phyloP scores from a whole-genome alignment of 169 alveolate genomes.

The Nephromyces sp. region DNA sequence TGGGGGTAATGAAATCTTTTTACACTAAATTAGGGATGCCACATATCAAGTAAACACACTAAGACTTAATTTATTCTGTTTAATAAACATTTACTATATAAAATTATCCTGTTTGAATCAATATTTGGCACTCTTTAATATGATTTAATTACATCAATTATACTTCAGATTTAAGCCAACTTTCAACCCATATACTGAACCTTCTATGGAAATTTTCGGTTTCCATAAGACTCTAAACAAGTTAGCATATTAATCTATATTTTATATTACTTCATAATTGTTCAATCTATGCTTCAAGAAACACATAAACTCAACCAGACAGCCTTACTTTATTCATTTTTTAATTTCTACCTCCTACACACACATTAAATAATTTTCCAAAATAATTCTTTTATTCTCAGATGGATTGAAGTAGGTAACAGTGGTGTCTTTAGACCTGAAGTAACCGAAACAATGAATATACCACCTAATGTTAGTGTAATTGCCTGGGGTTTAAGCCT shows the following conservation, averaged over 20 bases:
- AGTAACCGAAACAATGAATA: slow-evolving; percentile 96
- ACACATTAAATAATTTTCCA: too few relatives aligned
- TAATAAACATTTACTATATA: too few relatives aligned
- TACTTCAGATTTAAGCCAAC: slow-evolving; percentile 95
- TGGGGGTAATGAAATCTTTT: slow-evolving; percentile 64
- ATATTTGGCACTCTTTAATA: too few relatives aligned
- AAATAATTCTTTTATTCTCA: not conserved
- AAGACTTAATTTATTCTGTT: not conserved
- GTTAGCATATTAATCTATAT: not conserved
- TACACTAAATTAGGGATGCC: slow-evolving; percentile 45
- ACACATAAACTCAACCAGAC: too few relatives aligned
- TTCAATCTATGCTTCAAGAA: too few relatives aligned
- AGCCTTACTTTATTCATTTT: too few relatives aligned
- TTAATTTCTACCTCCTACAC: too few relatives aligned
- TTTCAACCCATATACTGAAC: slow-evolving; percentile 99
- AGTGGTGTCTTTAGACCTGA: slow-evolving; percentile 99
- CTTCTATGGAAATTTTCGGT: slow-evolving; percentile 98
- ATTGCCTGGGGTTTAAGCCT: slow-evolving; percentile 99
- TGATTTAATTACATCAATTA: too few relatives aligned
- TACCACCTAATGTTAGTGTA: slow-evolving; percentile 91
- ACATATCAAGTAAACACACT: slow-evolving; percentile 19
- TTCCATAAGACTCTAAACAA: slow-evolving; percentile 86
- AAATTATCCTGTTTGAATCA: too few relatives aligned
- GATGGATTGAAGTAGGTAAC: slow-evolving; percentile 97
- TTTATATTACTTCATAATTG: too few relatives aligned